Evolutionary conservation across 805 yeast genomes (phyloP).

Genomic region (Barnettozyma siamensis): DNA sequence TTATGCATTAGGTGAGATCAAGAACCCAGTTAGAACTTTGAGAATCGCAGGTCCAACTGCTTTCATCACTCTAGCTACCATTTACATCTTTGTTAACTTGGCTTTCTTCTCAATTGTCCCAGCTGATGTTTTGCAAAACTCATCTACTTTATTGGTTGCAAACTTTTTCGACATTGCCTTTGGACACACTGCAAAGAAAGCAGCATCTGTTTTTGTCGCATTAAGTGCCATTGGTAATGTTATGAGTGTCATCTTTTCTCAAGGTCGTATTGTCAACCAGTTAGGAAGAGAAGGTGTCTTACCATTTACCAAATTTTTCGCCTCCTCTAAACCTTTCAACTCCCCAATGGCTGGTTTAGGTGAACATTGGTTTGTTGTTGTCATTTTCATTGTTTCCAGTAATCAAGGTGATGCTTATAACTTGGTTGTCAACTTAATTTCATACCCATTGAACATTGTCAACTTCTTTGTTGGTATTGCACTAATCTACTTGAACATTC

Average conservation of each 20-base stretch:
- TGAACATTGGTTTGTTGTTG: conserved; percentile 73
- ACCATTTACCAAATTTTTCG: conserved; percentile 69
- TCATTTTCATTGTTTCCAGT: conserved; percentile 69
- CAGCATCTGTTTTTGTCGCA: conserved; percentile 76
- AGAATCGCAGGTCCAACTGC: conserved; percentile 74
- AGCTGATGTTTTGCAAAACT: conserved; percentile 47
- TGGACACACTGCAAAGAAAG: conserved; percentile 62
- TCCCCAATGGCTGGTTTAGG: conserved; percentile 69
- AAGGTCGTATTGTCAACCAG: conserved; percentile 75
- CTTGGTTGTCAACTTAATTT: conserved; percentile 70
- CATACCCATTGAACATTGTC: conserved; percentile 77
- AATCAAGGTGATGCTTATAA: conserved; percentile 88
- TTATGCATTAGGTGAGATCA: conserved; percentile 75
- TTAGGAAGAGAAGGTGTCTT: conserved; percentile 77
- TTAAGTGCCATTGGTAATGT: conserved; percentile 80
- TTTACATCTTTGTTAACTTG: conserved; percentile 71
- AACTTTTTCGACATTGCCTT: conserved; percentile 68
- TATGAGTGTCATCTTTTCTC: conserved; percentile 71
- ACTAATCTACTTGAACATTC: conserved; percentile 50
- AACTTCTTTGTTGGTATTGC: conserved; percentile 62
- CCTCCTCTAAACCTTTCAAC: conserved; percentile 64
- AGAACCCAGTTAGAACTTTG: conserved; percentile 65
- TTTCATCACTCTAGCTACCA: conserved; percentile 49
- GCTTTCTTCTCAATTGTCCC: conserved; percentile 83
- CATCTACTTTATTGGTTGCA: conserved; percentile 72